A percentile compares a stretch with the other conserved stretches of the same genome.
phyloP scores from a whole-genome alignment of 1,139 yeast species.

The Pichia sp. region DNA sequence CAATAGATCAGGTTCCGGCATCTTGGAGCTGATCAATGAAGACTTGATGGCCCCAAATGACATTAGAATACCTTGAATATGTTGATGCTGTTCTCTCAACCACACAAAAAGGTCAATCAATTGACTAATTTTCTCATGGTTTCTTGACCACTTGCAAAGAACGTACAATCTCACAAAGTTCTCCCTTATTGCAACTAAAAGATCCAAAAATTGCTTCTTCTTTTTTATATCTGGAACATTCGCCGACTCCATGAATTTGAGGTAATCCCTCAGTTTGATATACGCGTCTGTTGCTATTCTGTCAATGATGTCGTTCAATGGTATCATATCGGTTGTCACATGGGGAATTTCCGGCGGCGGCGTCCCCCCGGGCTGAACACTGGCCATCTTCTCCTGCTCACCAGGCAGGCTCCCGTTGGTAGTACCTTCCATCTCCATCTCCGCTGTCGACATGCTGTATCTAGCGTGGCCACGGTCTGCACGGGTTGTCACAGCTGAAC shows the following conservation, averaged over 20 bases:
- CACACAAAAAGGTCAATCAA: constrained; percentile 82
- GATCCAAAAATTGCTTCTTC: constrained; percentile 60
- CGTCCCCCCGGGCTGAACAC: too few relatives aligned
- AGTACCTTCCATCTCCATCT: constrained; percentile 1
- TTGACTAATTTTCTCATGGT: constrained; percentile 59
- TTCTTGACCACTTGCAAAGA: constrained; percentile 77
- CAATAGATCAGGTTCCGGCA: constrained; percentile 81
- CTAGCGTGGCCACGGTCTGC: too few relatives aligned
- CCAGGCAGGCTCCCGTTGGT: too few relatives aligned
- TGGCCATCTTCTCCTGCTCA: too few relatives aligned
- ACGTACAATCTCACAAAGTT: constrained; percentile 81
- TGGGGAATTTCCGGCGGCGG: constrained; percentile 65
- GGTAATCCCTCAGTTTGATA: constrained; percentile 52
- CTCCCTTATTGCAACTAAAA: constrained; percentile 65
- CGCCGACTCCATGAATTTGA: constrained; percentile 52
- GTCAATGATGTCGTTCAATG: constrained; percentile 51
- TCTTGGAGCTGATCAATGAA: constrained; percentile 70
- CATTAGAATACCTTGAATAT: constrained; percentile 52
- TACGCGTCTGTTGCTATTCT: constrained; percentile 58
- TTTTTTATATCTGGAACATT: constrained; percentile 49
- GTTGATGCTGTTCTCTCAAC: constrained; percentile 74
- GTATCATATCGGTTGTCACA: constrained; percentile 61
- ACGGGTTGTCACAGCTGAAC: too few relatives aligned
- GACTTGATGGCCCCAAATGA: constrained; percentile 49
- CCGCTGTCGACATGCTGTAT: too few relatives aligned